A percentile compares a stretch with the other conserved stretches of the same genome.
Conservation (phyloP, 2,329 filamentous ascomycete genomes). For the Colletotrichum phormii region DNA sequence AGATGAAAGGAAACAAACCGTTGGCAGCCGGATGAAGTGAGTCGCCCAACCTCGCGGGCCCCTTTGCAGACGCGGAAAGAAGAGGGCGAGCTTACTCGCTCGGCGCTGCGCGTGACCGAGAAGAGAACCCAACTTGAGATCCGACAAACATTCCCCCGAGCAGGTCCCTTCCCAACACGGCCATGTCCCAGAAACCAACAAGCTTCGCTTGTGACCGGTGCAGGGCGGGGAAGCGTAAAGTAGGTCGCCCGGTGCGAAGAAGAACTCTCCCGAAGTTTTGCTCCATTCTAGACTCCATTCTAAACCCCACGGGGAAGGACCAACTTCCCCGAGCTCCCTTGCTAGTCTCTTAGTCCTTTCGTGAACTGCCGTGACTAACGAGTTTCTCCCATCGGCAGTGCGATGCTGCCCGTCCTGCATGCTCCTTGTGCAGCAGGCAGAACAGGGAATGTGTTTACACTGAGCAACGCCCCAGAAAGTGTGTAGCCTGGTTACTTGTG, state of each 20-base stretch:
- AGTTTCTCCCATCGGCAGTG: conserved; percentile 22
- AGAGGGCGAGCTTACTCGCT: not conserved
- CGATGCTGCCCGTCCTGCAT: conserved; percentile 36
- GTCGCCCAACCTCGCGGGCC: not conserved
- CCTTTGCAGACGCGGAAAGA: not conserved
- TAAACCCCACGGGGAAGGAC: not conserved
- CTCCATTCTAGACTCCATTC: not conserved
- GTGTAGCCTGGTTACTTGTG: not conserved
- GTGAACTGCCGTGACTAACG: conserved; percentile 13
- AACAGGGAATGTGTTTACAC: conserved; percentile 35
- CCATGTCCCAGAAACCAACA: conserved; percentile 32
- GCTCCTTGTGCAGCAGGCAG: conserved; percentile 35
- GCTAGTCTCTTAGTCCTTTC: not conserved
- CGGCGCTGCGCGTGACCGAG: not conserved
- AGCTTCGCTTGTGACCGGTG: conserved; percentile 34
- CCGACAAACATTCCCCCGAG: not conserved
- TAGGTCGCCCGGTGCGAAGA: not conserved
- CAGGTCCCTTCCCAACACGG: not conserved
- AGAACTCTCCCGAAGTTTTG: not conserved
- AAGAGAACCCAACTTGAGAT: not conserved
- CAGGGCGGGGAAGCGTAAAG: conserved; percentile 33
- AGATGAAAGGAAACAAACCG: not conserved
- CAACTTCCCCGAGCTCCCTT: not conserved
- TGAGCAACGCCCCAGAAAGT: conserved; percentile 29
- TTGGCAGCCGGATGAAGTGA: conserved; percentile 10